A percentile compares a stretch with the other conserved stretches of the same genome.
phyloP scores from a whole-genome alignment of 345 rosid species.

The Clarkia xantiana region DNA sequence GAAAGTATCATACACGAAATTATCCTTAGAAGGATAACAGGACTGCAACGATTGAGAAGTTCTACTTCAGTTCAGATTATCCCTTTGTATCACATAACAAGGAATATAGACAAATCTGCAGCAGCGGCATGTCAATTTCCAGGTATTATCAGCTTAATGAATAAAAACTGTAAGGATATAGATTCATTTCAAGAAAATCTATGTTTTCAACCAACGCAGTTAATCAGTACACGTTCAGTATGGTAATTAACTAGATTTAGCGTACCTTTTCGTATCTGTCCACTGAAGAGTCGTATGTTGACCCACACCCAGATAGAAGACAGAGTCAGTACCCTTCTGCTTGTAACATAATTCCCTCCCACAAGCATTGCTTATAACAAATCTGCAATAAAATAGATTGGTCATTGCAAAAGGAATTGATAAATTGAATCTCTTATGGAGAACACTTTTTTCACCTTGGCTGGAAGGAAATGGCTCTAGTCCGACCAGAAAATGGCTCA shows the following conservation, averaged over 20 bases:
- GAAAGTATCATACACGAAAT: too few relatives aligned
- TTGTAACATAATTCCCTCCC: conserved; percentile 61
- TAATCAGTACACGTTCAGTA: background rate
- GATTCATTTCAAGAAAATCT: too few relatives aligned
- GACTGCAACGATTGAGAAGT: too few relatives aligned
- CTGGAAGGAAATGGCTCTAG: conserved; percentile 74
- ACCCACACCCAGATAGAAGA: conserved; percentile 51
- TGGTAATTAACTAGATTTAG: background rate
- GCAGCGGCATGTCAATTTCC: too few relatives aligned
- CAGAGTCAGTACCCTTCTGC: conserved; percentile 72
- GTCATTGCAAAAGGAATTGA: conserved; percentile 1
- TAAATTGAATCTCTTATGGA: background rate
- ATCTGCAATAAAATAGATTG: conserved; percentile 29
- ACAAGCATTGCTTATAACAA: conserved; percentile 75
- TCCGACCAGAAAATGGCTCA: conserved; percentile 63
- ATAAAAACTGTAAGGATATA: too few relatives aligned
- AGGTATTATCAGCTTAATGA: too few relatives aligned
- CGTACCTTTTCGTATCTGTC: conserved; percentile 66
- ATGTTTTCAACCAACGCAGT: background rate
- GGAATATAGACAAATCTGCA: too few relatives aligned
- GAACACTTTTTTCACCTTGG: conserved; percentile 23
- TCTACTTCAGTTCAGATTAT: too few relatives aligned
- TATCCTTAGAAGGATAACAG: too few relatives aligned
- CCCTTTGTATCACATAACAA: too few relatives aligned
- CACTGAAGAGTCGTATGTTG: conserved; percentile 78